phyloP scores from a whole-genome alignment of 139 green algal species.

The Chlamydomonas sphaeroides region DNA sequence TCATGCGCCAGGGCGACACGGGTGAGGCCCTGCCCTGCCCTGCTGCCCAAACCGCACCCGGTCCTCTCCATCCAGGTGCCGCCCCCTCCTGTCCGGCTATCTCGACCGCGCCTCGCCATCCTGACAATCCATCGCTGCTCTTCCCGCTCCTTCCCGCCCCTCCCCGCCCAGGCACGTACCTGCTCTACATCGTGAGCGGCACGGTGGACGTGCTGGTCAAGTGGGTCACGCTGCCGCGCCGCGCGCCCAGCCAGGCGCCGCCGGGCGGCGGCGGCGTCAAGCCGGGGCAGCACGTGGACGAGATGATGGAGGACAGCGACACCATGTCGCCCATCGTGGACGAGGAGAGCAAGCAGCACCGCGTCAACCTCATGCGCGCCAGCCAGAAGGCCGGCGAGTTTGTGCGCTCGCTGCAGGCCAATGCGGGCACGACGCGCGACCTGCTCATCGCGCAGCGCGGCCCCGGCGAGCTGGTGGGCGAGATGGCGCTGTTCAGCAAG shows the following conservation, averaged over 20 bases:
- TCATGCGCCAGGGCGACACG: slow-evolving; percentile 64
- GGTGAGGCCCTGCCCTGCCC: too few relatives aligned
- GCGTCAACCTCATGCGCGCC: slow-evolving; percentile 45
- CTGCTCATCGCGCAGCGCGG: slow-evolving; percentile 54
- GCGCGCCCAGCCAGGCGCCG: neutral
- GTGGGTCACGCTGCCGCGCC: slow-evolving; percentile 26
- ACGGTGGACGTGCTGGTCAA: slow-evolving; percentile 58
- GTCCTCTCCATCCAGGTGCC: too few relatives aligned
- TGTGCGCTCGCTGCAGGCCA: slow-evolving; percentile 40
- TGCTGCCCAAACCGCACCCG: too few relatives aligned
- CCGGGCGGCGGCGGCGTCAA: neutral
- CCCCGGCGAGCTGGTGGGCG: slow-evolving; percentile 59
- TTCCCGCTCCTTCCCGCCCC: too few relatives aligned
- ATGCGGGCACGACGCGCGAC: slow-evolving; percentile 32
- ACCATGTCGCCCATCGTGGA: slow-evolving; percentile 49
- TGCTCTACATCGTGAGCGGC: slow-evolving; percentile 61
- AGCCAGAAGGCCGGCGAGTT: slow-evolving; percentile 51
- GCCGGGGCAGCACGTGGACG: slow-evolving; percentile 21
- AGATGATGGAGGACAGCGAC: slow-evolving; percentile 40
- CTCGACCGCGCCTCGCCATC: too few relatives aligned
- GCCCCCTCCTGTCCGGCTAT: too few relatives aligned
- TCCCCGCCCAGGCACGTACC: slow-evolving; percentile 38
- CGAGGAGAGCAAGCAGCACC: slow-evolving; percentile 52
- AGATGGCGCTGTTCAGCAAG: slow-evolving; percentile 65
- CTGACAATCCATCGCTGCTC: too few relatives aligned